Percentiles rank a stretch among this genome's conserved stretches.
Conservation (phyloP, 495 filamentous ascomycete genomes). For the Letharia lupina region DNA sequence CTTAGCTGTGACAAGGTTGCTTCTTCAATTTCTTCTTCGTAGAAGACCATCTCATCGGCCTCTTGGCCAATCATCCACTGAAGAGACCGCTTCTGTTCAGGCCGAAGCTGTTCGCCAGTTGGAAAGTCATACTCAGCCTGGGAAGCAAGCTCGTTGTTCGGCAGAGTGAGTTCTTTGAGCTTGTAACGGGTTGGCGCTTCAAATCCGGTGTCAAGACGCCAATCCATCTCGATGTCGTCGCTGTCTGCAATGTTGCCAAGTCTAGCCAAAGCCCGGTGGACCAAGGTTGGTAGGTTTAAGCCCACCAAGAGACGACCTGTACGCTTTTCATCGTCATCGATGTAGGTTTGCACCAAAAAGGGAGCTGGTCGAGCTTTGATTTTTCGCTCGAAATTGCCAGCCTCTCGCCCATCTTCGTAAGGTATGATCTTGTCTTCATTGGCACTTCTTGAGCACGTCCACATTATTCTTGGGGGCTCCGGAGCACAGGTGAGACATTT, state of each 20-base stretch:
- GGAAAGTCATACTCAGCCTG: constrained; percentile 11
- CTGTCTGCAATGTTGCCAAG: constrained; percentile 26
- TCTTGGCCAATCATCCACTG: constrained; percentile 64
- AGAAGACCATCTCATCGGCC: constrained; percentile 38
- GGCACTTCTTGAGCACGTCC: constrained; percentile 19
- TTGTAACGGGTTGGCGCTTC: constrained; percentile 29
- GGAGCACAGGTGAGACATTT: constrained; percentile 33
- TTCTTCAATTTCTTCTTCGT: constrained; percentile 63
- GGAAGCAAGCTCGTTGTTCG: not conserved
- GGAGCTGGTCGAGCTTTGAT: constrained; percentile 39
- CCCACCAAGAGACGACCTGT: constrained; percentile 36
- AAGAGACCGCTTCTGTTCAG: constrained; percentile 52
- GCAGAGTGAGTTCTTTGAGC: constrained; percentile 35
- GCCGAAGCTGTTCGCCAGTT: constrained; percentile 34
- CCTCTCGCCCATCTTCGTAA: constrained; percentile 30
- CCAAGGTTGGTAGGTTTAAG: constrained; percentile 46
- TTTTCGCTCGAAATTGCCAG: constrained; percentile 29
- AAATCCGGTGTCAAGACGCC: constrained; percentile 46
- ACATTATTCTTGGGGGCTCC: constrained; percentile 26
- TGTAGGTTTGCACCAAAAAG: constrained; percentile 37
- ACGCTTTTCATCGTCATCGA: constrained; percentile 27
- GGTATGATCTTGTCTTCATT: constrained; percentile 27
- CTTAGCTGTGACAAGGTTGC: constrained; percentile 47
- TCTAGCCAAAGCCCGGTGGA: constrained; percentile 45
- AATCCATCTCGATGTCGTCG: constrained; percentile 30